phyloP scores from a whole-genome alignment of 164 flowering plant genomes.

The Tetracentron sinense region DNA sequence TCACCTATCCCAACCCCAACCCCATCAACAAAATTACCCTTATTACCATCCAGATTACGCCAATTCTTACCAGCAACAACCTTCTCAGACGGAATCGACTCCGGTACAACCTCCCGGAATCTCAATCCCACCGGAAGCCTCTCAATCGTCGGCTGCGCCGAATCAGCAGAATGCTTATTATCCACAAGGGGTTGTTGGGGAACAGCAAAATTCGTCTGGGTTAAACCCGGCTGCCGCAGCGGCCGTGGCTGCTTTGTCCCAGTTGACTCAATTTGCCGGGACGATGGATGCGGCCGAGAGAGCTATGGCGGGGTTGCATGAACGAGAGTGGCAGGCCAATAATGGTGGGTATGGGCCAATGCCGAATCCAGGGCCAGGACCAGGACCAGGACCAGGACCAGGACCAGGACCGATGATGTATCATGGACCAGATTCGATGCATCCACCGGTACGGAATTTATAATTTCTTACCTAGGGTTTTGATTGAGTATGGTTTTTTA shows the following conservation, averaged over 20 bases:
- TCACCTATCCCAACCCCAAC: slow-evolving; percentile 7
- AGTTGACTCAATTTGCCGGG: slow-evolving; percentile 38
- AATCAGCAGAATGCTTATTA: slow-evolving; percentile 25
- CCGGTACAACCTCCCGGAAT: slow-evolving; percentile 41
- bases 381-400: no score
- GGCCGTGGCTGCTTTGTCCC: slow-evolving; percentile 38
- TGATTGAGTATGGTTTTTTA: background rate
- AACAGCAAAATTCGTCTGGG: slow-evolving; percentile 20
- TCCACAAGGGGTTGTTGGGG: slow-evolving; percentile 6
- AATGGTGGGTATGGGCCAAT: slow-evolving; percentile 13
- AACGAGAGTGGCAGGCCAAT: slow-evolving; percentile 13
- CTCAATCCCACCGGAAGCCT: slow-evolving; percentile 17
- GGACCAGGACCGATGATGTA: background rate
- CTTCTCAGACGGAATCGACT: slow-evolving; percentile 14
- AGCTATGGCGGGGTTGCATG: slow-evolving; percentile 27
- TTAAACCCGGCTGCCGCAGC: slow-evolving; percentile 44
- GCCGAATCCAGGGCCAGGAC: no score
- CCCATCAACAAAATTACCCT: slow-evolving; percentile 24
- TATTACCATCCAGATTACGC: slow-evolving; percentile 25
- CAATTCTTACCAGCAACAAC: slow-evolving; percentile 11
- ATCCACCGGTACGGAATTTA: slow-evolving; percentile 7
- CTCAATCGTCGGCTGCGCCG: slow-evolving; percentile 7
- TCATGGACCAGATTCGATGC: slow-evolving; percentile 8
- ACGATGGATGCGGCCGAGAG: slow-evolving; percentile 39
- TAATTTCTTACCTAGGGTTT: background rate